A percentile compares a stretch with the other conserved stretches of the same genome.
Conservation (phyloP, 768 basidiomycete species). For the Termitomyces eurrhizus region DNA sequence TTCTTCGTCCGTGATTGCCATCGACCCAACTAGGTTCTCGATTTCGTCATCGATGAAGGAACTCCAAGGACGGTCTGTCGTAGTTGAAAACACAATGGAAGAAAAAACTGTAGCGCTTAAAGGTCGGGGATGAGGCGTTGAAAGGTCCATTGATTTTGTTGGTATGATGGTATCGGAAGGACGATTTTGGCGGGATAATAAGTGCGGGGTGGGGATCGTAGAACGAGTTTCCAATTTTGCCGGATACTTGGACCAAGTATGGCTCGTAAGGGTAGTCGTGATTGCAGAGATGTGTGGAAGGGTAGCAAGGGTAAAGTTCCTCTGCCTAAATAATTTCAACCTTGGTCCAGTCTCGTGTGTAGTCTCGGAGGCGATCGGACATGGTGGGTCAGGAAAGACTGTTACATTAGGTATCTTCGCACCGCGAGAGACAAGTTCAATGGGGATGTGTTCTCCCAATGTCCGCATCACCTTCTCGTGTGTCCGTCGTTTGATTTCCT, state of each 20-base stretch:
- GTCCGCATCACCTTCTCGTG: constrained; percentile 19
- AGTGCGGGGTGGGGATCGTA: background rate
- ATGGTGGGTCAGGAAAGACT: constrained; percentile 12
- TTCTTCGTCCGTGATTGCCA: background rate
- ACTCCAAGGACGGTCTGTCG: background rate
- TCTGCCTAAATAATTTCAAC: constrained; percentile 2
- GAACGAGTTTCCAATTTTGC: background rate
- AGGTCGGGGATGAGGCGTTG: background rate
- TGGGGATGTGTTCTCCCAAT: constrained; percentile 18
- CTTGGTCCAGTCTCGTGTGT: background rate
- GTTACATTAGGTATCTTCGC: constrained; percentile 10
- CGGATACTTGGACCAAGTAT: constrained; percentile 11
- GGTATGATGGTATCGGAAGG: background rate
- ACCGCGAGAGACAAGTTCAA: constrained; percentile 16
- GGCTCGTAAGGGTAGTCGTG: constrained; percentile 1
- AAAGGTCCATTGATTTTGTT: background rate
- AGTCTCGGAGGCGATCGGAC: background rate
- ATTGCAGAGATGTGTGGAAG: constrained; percentile 11
- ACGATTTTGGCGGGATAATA: background rate
- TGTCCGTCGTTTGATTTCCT: constrained; percentile 13
- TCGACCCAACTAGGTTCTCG: background rate
- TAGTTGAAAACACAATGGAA: constrained; percentile 1
- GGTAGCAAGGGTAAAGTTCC: constrained; percentile 13
- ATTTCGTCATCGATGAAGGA: background rate
- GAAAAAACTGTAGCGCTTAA: background rate